These are phyloP conservation scores for Lichtheimia corymbifera DNA, from an alignment of 371 early-diverging fungal species.

Conservation along the genomic window DNA sequence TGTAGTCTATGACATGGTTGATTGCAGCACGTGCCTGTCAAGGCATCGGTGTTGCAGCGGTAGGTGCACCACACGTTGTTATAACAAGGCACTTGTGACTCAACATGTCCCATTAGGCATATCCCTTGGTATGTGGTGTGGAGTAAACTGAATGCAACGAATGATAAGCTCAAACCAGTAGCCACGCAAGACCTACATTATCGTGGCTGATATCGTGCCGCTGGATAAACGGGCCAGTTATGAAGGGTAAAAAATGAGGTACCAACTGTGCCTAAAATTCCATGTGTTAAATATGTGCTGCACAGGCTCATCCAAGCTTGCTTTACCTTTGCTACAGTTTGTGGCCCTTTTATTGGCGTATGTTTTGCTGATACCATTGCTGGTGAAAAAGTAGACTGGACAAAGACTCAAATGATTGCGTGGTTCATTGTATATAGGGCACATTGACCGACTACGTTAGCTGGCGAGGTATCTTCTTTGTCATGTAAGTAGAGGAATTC, in stretches of 20 bases:
- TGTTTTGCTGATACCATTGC: background rate
- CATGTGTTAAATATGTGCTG: no score
- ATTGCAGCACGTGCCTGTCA: constrained; percentile 60
- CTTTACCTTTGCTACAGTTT: constrained; percentile 43
- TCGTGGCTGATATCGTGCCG: constrained; percentile 63
- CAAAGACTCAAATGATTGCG: background rate
- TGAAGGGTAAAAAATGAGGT: constrained; percentile 33
- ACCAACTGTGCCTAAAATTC: no score
- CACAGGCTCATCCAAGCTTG: constrained; percentile 26
- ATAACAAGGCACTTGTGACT: no score
- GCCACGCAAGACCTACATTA: constrained; percentile 44
- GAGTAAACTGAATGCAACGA: no score
- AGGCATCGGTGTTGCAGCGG: constrained; percentile 64
- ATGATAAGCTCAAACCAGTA: no score
- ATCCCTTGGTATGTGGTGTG: background rate
- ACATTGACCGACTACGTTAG: background rate
- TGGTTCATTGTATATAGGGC: background rate
- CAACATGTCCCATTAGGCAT: background rate
- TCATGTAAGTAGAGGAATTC: background rate
- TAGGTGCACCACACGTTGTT: background rate
- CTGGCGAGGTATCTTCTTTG: background rate
- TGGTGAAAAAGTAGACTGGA: background rate
- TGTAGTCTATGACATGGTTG: constrained; percentile 58
- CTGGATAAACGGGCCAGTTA: constrained; percentile 58
- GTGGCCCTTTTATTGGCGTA: constrained; percentile 48